Conservation (phyloP, 441 rosid genomes). For the Croton laevigatus region DNA sequence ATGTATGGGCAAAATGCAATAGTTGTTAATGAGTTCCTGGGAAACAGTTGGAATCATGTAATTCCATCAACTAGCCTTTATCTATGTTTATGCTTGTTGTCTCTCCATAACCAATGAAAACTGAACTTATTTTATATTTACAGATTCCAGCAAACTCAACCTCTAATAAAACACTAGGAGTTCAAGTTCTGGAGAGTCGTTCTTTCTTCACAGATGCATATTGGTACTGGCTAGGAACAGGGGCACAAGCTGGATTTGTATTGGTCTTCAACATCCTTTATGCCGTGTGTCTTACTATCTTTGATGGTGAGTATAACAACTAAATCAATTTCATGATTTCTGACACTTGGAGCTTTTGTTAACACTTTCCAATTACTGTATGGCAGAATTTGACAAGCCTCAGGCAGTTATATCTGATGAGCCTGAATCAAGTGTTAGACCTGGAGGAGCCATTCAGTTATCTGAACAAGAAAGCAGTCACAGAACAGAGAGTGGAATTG, state of each 20-base stretch:
- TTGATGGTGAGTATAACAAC: constrained; percentile 42
- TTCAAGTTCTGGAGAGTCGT: constrained; percentile 42
- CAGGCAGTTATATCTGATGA: constrained; percentile 51
- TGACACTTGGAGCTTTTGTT: background rate
- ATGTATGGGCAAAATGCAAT: constrained; percentile 79
- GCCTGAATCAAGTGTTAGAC: constrained; percentile 14
- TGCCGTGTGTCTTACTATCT: constrained; percentile 52
- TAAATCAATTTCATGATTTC: background rate
- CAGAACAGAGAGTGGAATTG: constrained; percentile 21
- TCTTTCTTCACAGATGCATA: constrained; percentile 44
- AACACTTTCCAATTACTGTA: background rate
- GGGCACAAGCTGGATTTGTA: constrained; percentile 46
- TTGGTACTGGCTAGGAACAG: constrained; percentile 79
- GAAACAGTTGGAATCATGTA: constrained; percentile 65
- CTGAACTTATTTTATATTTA: background rate
- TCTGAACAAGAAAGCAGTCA: constrained; percentile 19
- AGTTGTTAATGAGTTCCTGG: constrained; percentile 66
- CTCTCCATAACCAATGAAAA: background rate
- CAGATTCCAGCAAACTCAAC: background rate
- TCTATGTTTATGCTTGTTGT: background rate
- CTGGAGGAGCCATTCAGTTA: constrained; percentile 35
- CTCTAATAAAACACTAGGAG: constrained; percentile 33
- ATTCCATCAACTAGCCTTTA: background rate
- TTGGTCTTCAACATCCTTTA: constrained; percentile 48
- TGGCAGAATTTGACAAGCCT: constrained; percentile 58